Evolutionary conservation across 805 yeast species (phyloP), one percentile per base, ranked within the genome.

Genomic region (Lachancea nothofagi): DNA sequence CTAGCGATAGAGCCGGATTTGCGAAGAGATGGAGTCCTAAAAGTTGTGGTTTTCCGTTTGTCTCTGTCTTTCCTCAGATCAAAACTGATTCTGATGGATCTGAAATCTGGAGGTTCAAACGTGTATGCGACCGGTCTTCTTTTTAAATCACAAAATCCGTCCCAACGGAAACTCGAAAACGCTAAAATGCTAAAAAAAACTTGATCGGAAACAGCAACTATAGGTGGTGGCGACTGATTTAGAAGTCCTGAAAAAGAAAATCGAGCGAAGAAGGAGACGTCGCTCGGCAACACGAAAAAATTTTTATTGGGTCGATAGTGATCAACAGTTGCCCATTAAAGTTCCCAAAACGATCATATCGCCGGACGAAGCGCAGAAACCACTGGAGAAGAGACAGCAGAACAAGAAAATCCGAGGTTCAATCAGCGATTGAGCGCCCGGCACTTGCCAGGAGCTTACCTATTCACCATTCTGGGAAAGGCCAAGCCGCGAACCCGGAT

Each of bases 251-350:
- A 22, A 19, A 32, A 17, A 22, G 36, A 21, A 32, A 22, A 22
- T 7, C n/a, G 36, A 7, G 14, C 9, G 7, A n/a, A 8, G 12
- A 5, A 30, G n/a, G 24, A n/a, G n/a, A 5, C 10, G 10, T 32
- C 15, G 18, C 9, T n/a, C 25, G 15, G 24, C 38, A 12, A 20
- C 38, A 26, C 23, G 18, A 20, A 10, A 15, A 35, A 25, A 25
- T 8, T n/a, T 27, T 27, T 35, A 27, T 13, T n/a, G n/a, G n/a
- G n/a, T n/a, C n/a, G n/a, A n/a, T n/a, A n/a, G n/a, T n/a, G n/a
- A n/a, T n/a, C n/a, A n/a, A n/a, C n/a, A n/a, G n/a, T n/a, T n/a
- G 20, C 13, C 27, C 32, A 35, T 35, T 28, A 35, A 14, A 35
- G 32, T 35, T 35, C 38, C 38, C 32, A 22, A 35, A 35, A 18